Percentiles rank a stretch among this genome's conserved stretches.
Evolutionary conservation across 345 rosid species (phyloP).

Genomic region (Nasturtium officinale): DNA sequence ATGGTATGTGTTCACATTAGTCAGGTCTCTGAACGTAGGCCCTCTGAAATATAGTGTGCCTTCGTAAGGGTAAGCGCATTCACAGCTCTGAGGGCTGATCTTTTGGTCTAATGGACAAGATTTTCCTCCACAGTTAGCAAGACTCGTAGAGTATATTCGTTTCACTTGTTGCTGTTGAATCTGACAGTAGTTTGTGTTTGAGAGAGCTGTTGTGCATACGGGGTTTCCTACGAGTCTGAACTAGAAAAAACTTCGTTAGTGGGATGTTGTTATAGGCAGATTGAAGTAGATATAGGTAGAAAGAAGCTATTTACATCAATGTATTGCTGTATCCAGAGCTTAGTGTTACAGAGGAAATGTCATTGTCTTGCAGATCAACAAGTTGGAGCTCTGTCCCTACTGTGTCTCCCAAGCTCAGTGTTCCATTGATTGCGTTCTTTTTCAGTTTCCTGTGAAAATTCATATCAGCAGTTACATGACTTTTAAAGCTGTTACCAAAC

Average conservation of each 20-base stretch:
- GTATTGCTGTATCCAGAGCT: conserved; percentile 61
- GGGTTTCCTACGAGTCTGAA: conserved; percentile 89
- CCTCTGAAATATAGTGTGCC: conserved; percentile 86
- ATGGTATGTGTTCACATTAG: conserved; percentile 65
- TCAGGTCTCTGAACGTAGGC: conserved; percentile 69
- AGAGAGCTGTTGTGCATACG: conserved; percentile 62
- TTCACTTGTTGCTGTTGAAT: conserved; percentile 53
- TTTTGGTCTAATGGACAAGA: conserved; percentile 62
- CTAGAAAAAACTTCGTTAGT: conserved; percentile 27
- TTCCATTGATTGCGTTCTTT: conserved; percentile 64
- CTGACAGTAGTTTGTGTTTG: conserved; percentile 75
- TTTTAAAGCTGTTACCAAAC: not conserved
- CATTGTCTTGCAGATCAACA: conserved; percentile 76
- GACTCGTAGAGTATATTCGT: conserved; percentile 73
- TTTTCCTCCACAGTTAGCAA: conserved; percentile 71
- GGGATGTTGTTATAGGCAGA: not conserved
- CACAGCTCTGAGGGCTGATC: conserved; percentile 92
- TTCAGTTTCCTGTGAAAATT: conserved; percentile 60
- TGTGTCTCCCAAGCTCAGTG: conserved; percentile 60
- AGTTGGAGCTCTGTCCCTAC: conserved; percentile 60
- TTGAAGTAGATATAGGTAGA: not conserved
- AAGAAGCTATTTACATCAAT: conserved; percentile 55
- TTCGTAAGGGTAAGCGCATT: conserved; percentile 83
- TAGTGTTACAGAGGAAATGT: conserved; percentile 66
- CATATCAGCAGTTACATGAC: conserved; percentile 6